Evolutionary conservation across 345 rosid genomes (phyloP), one percentile per base, ranked within the genome.

Genomic region (Hypericum androsaemum): DNA sequence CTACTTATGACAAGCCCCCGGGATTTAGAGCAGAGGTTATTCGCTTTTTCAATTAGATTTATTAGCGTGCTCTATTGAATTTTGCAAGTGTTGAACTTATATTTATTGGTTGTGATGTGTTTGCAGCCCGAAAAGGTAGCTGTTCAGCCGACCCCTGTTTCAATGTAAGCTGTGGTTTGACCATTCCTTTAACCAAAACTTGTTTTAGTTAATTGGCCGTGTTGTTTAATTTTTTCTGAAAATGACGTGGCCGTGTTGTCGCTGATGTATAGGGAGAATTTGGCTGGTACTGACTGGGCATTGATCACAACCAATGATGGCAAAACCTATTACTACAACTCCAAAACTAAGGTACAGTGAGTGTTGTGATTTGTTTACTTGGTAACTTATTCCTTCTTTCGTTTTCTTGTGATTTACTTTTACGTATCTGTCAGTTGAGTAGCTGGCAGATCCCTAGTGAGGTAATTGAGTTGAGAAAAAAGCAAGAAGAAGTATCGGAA

Each of bases 401-500:
- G 3, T 39, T 46, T 6, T 59, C 12, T 59, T 65, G 52, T 43
- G 43, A 13, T n/a, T 60, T 46, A n/a, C 32, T 8, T 3, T 46
- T 14, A 8, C 5, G 9, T 14, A 13, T 42, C 42, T 40, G 63
- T 59, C 82, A 89, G 97, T 57, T 83, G 57, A 92, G 88, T 73
- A 88, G 98, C 75, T 92, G 98, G 98, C 97, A 88, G 74, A 68
- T 88, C 43, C 98, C 98, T 0, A 56, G 54, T 36, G 98, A 92
- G 64, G 89, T 92, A 69, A 62, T 77, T 56, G 94, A 88, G 64
- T 56, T 77, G 66, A 80, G 63, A 63, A 83, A 80, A 67, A 81
- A 80, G 67, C 78, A 60, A 53, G 96, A 82, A 52, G 80, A 72
- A 50, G 41, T 63, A 52, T 53, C 66, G n/a, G 70, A 65, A 48